Evolutionary conservation across 441 rosid genomes (phyloP).

Genomic region (Theobroma grandiflorum): DNA sequence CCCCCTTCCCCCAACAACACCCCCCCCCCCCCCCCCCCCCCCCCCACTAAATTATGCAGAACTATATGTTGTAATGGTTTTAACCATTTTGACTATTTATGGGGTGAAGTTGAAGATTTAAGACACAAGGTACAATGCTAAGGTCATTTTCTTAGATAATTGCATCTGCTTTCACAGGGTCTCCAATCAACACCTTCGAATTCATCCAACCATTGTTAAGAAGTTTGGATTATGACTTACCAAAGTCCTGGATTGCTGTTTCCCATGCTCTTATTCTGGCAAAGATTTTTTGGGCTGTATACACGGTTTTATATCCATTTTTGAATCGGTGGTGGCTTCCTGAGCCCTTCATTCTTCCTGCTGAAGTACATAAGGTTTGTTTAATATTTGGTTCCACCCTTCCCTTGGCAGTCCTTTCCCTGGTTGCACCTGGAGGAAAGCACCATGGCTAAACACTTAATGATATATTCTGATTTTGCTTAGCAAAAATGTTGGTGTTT

Average conservation of each 20-base stretch:
- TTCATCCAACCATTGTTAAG: slow-evolving; percentile 72
- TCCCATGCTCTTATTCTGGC: slow-evolving; percentile 65
- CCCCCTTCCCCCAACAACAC: too few relatives aligned
- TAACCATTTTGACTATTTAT: neutral
- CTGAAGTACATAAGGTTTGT: slow-evolving; percentile 90
- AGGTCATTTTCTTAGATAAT: neutral
- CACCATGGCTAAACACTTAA: neutral
- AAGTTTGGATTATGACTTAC: slow-evolving; percentile 78
- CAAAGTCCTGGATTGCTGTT: slow-evolving; percentile 61
- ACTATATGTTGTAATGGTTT: neutral
- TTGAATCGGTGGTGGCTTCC: slow-evolving; percentile 89
- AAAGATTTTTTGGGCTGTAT: slow-evolving; percentile 61
- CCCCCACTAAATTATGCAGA: neutral
- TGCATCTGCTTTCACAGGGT: slow-evolving; percentile 49
- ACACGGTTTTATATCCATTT: slow-evolving; percentile 79
- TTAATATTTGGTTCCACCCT: neutral
- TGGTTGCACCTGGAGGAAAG: neutral
- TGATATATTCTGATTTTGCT: neutral
- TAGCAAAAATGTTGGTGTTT: neutral
- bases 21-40: too few relatives aligned
- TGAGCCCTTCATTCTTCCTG: slow-evolving; percentile 84
- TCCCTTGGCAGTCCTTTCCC: neutral
- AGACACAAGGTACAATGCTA: neutral
- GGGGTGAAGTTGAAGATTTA: neutral
- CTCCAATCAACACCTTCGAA: slow-evolving; percentile 87